Evolutionary conservation across 31 red algal genomes (phyloP).

Genomic region (Odonthalia washingtoniensis): DNA sequence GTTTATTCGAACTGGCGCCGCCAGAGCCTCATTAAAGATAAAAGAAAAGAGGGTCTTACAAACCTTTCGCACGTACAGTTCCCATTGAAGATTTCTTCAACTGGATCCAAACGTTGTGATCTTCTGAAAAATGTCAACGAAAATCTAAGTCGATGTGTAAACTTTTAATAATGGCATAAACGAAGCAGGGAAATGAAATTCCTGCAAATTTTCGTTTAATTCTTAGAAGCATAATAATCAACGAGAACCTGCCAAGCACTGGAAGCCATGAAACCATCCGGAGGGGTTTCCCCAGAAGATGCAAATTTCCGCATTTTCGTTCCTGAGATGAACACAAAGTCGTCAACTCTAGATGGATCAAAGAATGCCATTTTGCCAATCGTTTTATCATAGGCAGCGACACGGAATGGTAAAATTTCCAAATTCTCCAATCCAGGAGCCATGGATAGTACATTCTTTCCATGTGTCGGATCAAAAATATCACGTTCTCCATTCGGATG

Average conservation of each 20-base stretch:
- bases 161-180: no score
- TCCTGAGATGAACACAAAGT: slow-evolving; percentile 98
- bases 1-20: no score
- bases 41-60: no score
- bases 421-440: slow-evolving; percentile 95
- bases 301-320: slow-evolving; percentile 97
- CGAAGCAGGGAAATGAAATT: no score
- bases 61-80: no score
- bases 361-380: slow-evolving; percentile 93
- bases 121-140: no score
- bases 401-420: slow-evolving; percentile 96
- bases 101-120: no score
- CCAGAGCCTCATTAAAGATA: no score
- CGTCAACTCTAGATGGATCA: slow-evolving; percentile 91
- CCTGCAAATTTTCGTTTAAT: slow-evolving; percentile 52
- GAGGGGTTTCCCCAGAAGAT: slow-evolving; percentile 83
- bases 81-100: no score
- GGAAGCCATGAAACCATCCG: slow-evolving; percentile 95
- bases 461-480: slow-evolving; percentile 98
- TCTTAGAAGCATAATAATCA: slow-evolving; percentile 86
- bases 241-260: slow-evolving; percentile 93
- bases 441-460: slow-evolving; percentile 95
- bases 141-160: no score
- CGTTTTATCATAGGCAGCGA: slow-evolving; percentile 95
- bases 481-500: slow-evolving; percentile 93